Evolutionary conservation across 2,329 filamentous ascomycete species (phyloP), one percentile per base, ranked within the genome.

Genomic region (Aspergillus vadensis): DNA sequence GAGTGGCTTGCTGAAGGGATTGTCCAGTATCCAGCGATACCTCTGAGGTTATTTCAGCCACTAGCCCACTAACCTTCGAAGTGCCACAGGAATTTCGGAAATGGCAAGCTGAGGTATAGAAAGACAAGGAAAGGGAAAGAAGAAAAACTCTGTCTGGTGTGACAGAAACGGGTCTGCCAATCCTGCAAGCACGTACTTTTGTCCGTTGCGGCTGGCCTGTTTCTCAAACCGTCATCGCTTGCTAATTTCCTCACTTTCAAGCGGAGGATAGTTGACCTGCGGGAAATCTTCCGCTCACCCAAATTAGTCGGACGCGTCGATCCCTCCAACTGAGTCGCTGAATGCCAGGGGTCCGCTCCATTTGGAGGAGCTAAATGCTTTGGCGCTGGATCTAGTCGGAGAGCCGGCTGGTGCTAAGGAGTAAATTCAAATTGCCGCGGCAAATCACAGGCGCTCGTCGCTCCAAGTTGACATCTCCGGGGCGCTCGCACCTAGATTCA

Each of bases 371-470:
- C 15, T 36, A 51, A 39, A 55, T 51, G 52, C 55, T 52, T 56
- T 44, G 59, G 59, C 36, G 32, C 52, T 59, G 53, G 50, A 48
- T 59, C 50, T 60, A 61, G 51, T 57, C 44, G 39, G 17, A 60
- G 38, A 53, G 48, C 39, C 36, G 52, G 52, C 48, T 54, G 47
- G 32, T 49, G 49, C 61, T 63, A 63, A 59, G 32, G 38, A 57
- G 63, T 55, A 61, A 59, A 63, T 65, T 57, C 39, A 58, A 60
- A 17, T 47, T 27, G 44, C 53, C 32, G 38, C 57, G 43, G 57
- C 61, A 61, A 63, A 63, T 63, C 63, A 63, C 23, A 41, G 48
- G 32, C 27, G 36, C 27, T 44, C 39, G 41, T 25, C 36, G 17
- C 47, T 50, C 59, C 54, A 41, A 44, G 50, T 52, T 56, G 55